A percentile compares a stretch with the other conserved stretches of the same genome.
These are phyloP conservation scores for Ogataea angusta DNA, from an alignment of 805 yeast species.

Conservation along the genomic window DNA sequence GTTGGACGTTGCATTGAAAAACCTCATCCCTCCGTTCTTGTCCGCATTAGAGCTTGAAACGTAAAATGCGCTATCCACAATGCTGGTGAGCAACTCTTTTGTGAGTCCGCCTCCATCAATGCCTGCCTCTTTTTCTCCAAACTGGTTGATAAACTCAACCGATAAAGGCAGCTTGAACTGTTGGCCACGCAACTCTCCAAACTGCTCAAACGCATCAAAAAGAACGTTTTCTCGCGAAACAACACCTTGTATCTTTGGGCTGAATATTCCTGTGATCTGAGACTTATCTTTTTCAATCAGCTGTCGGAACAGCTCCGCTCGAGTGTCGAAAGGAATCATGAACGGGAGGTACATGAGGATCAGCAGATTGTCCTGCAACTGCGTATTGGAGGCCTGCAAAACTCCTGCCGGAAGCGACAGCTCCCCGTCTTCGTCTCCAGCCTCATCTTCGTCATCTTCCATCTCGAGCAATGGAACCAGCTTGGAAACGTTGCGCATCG, in stretches of 20 bases:
- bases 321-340: constrained; percentile 67
- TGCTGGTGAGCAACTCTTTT: constrained; percentile 79
- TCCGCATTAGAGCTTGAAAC: constrained; percentile 28
- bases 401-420: constrained; percentile 7
- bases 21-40: constrained; percentile 25
- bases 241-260: constrained; percentile 39
- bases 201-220: constrained; percentile 68
- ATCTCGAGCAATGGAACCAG: constrained; percentile 20
- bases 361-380: constrained; percentile 39
- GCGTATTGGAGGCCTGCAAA: constrained; percentile 16
- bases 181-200: constrained; percentile 47
- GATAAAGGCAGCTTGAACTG: constrained; percentile 56
- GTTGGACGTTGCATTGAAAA: constrained; percentile 43
- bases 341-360: constrained; percentile 69
- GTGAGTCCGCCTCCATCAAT: constrained; percentile 97
- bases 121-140: constrained; percentile 77
- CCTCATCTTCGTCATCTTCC: constrained; percentile 15
- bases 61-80: constrained; percentile 65
- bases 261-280: constrained; percentile 21
- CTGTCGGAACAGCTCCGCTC: constrained; percentile 71
- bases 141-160: constrained; percentile 67
- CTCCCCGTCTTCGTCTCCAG: not conserved
- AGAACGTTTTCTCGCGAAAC: constrained; percentile 69
- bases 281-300: constrained; percentile 54
- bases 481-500: constrained; percentile 19